Conservation (phyloP, 495 filamentous ascomycete genomes). For the Aspergillus sparsus region DNA sequence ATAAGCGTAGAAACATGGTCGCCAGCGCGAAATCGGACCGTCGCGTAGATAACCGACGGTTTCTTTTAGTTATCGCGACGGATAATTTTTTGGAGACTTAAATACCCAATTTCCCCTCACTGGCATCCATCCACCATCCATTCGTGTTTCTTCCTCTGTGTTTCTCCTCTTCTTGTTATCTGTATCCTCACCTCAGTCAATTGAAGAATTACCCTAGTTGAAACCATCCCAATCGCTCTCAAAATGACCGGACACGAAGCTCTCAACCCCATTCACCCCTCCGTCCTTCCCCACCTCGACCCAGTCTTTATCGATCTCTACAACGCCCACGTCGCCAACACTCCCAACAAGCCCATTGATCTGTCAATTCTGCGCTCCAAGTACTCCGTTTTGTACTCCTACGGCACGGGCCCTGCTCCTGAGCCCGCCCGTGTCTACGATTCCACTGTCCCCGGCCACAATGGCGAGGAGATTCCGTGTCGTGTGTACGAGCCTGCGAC, state of each 20-base stretch:
- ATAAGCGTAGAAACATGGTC: background rate
- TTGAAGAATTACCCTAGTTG: background rate
- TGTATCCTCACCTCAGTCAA: background rate
- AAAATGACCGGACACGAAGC: conserved; percentile 25
- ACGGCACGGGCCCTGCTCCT: conserved; percentile 33
- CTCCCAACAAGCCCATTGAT: conserved; percentile 32
- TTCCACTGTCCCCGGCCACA: conserved; percentile 36
- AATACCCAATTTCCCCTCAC: no score
- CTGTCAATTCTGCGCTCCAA: conserved; percentile 29
- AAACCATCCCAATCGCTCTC: background rate
- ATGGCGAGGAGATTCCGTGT: conserved; percentile 42
- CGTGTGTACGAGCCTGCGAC: conserved; percentile 46
- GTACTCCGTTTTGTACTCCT: conserved; percentile 35
- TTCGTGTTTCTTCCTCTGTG: background rate
- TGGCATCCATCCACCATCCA: no score
- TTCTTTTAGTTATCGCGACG: conserved; percentile 9
- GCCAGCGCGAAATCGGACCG: conserved; percentile 21
- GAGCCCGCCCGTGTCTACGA: conserved; percentile 36
- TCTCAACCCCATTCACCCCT: conserved; percentile 34
- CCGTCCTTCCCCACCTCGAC: conserved; percentile 31
- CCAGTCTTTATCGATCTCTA: conserved; percentile 33
- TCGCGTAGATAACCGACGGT: conserved; percentile 36
- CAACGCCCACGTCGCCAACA: conserved; percentile 35
- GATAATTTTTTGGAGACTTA: conserved; percentile 3
- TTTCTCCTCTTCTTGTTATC: conserved; percentile 12